Evolutionary conservation across 2,329 filamentous ascomycete genomes (phyloP), one percentile per base, ranked within the genome.

Genomic region (Eutypa lata): DNA sequence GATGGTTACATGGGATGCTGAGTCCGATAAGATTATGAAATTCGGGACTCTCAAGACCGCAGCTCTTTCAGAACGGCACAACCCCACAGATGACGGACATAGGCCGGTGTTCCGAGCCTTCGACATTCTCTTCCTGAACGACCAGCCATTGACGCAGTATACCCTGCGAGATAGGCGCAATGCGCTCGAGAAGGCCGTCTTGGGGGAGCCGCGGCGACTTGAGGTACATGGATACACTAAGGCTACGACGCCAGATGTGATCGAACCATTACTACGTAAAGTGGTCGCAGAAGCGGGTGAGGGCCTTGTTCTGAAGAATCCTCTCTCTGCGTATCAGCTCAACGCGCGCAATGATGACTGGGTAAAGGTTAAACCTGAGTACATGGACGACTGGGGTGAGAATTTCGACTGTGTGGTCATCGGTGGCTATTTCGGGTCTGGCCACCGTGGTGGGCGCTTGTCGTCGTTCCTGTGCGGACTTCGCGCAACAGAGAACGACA

Each of bases 281-380:
- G 90, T 97, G 2, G 87, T 99, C 8, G 90, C 89, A 2, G 88
- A 93, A 58, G 85, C 90, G 0, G 93, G 89, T 0, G 94, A 97
- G 69, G 94, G 94, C 2, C 77, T 97, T 1, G 91, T 99, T 0
- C 74, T 97, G 49, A 99, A 99, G 75, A 97, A 96, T 57, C 94
- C 94, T 7, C 81, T 88, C 5, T 96, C 92, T 0, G 81, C 84
- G 64, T 99, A 99, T 68, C 81, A 84, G 7, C 79, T 97, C 10
- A 96, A 96, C 65, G 89, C 90, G 60, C 88, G 94, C 47, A 94
- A 95, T 63, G 90, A 96, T 62, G 90, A 96, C 70, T 99, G 94
- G 94, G 88, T 97, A 73, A 99, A 99, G 68, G 92, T 99, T 8
- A 99, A 99, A 65, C 94, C 94, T 1, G 94, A 99, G 59, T 99